Base-by-base conservation (phyloP, 208 protist genomes). In the Endotrypanum monterogeii region DNA sequence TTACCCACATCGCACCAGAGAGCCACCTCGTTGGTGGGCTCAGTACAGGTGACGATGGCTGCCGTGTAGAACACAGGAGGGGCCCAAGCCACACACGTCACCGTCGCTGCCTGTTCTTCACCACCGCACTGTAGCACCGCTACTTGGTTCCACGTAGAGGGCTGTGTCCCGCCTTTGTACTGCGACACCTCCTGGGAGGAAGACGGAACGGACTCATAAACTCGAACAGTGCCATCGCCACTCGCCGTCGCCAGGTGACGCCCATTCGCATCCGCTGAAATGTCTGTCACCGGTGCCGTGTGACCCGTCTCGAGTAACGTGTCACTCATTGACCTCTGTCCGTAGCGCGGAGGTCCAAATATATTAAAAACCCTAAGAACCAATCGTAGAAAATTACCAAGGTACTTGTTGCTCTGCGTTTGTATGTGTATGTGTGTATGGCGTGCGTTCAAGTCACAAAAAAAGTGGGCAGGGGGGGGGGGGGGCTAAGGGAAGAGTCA, bases 41-140 rank as follows among this genome's bases (percentile, higher is more conserved):
- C 82, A 14, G 83, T 86, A 75, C 92, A 97, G 9, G 87, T 88
- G 12, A 93, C 78, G 5, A 95, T 58, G 11, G 88, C 87, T 16
- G 83, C 71, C 50, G 70, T 63, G 76, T 94, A 93, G 65, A 88
- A 87, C 14, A 79, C 78, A 0, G 78, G 57, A 5, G 92, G 91
- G 1, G 91, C 89, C 91, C 93, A 97, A n/a, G 93, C 83, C 1
- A 97, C 73, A 51, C 88, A 86, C 62, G 83, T 72, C 46, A 94
- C 87, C 1, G 83, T 55, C 3, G 86, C 88, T n/a, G 76, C 80
- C 60, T 85, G 69, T 9, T 71, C 82, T 23, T 58, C 67, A 28
- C 62, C 50, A 57, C 73, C 68, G 77, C 78, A 83, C 68, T 79
- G 72, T 30, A 79, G 48, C 25, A 72, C 70, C 9, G 73, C 54